These are phyloP conservation scores for Herpetomonas tarakana DNA, from an alignment of 208 protist genomes.

Conservation along the genomic window DNA sequence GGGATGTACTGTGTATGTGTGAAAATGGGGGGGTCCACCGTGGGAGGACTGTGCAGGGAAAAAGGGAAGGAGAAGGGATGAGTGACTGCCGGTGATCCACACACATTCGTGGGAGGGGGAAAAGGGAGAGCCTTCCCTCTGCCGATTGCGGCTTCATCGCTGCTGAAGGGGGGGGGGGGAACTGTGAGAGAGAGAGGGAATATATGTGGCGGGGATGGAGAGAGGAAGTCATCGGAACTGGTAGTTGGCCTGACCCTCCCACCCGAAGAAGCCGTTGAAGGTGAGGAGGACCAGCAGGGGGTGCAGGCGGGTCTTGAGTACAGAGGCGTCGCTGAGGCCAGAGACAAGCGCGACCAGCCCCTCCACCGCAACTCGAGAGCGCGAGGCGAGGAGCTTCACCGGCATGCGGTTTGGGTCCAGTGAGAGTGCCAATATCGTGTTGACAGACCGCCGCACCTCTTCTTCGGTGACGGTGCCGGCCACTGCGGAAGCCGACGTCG, in stretches of 20 bases:
- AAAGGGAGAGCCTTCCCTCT: too few species aligned
- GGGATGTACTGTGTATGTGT: too few species aligned
- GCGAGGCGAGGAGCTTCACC: slow-evolving; percentile 40
- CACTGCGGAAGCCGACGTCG: neutral
- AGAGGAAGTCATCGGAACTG: slow-evolving; percentile 21
- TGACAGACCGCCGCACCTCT: slow-evolving; percentile 41
- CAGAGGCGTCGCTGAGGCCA: slow-evolving; percentile 22
- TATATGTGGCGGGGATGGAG: too few species aligned
- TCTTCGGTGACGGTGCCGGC: slow-evolving; percentile 5
- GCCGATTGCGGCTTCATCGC: too few species aligned
- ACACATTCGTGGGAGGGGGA: too few species aligned
- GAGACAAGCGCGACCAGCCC: slow-evolving; percentile 57
- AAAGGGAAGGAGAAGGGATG: too few species aligned
- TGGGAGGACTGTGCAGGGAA: too few species aligned
- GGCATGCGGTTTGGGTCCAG: slow-evolving; percentile 55
- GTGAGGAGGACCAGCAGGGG: slow-evolving; percentile 68
- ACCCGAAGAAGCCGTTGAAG: slow-evolving; percentile 85
- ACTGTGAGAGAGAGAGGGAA: too few species aligned
- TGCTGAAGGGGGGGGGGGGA: too few species aligned
- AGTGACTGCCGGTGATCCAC: too few species aligned
- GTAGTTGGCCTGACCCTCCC: slow-evolving; percentile 17
- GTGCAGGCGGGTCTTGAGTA: slow-evolving; percentile 43
- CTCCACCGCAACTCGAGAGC: slow-evolving; percentile 61
- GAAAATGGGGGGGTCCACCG: too few species aligned
- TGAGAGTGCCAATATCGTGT: slow-evolving; percentile 39